phyloP scores from a whole-genome alignment of 2,329 filamentous ascomycete genomes.

The Exophiala xenobiotica region DNA sequence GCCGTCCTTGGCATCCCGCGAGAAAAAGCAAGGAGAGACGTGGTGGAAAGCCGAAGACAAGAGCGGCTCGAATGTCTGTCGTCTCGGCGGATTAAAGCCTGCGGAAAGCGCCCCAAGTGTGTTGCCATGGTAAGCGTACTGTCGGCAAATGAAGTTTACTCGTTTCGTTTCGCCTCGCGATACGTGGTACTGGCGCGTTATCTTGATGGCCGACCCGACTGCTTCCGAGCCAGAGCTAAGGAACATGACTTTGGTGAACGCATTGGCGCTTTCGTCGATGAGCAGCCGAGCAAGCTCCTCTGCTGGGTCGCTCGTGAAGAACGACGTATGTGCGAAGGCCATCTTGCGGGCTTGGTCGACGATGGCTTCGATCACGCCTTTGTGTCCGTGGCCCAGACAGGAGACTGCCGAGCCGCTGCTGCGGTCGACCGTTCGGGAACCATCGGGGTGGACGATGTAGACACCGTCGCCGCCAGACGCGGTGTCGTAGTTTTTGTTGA shows the following conservation, averaged over 20 bases:
- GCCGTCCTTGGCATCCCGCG: conserved; percentile 32
- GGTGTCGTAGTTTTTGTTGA: conserved; percentile 1
- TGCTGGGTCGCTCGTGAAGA: conserved; percentile 43
- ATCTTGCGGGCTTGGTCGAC: conserved; percentile 42
- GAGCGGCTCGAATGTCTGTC: conserved; percentile 35
- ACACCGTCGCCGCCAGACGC: conserved; percentile 38
- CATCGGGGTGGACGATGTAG: conserved; percentile 43
- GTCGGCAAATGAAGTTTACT: conserved; percentile 44
- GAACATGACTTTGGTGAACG: conserved; percentile 56
- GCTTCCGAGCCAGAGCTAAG: conserved; percentile 52
- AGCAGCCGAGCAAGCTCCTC: conserved; percentile 48
- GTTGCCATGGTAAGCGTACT: conserved; percentile 53
- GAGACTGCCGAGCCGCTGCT: conserved; percentile 50
- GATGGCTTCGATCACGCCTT: conserved; percentile 44
- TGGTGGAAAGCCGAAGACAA: conserved; percentile 12
- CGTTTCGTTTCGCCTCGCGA: conserved; percentile 39
- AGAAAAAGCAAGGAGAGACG: conserved; percentile 33
- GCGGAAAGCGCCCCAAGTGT: conserved; percentile 48
- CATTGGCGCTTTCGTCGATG: conserved; percentile 49
- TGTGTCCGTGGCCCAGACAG: conserved; percentile 48
- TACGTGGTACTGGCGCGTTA: conserved; percentile 49
- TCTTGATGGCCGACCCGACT: conserved; percentile 49
- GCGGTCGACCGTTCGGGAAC: conserved; percentile 46
- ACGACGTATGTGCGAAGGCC: conserved; percentile 47
- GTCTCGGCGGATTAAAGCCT: conserved; percentile 35